These are phyloP conservation scores for Bonia amplexicaulis DNA, from an alignment of 176 grass and related monocot genomes.

Conservation along the genomic window DNA sequence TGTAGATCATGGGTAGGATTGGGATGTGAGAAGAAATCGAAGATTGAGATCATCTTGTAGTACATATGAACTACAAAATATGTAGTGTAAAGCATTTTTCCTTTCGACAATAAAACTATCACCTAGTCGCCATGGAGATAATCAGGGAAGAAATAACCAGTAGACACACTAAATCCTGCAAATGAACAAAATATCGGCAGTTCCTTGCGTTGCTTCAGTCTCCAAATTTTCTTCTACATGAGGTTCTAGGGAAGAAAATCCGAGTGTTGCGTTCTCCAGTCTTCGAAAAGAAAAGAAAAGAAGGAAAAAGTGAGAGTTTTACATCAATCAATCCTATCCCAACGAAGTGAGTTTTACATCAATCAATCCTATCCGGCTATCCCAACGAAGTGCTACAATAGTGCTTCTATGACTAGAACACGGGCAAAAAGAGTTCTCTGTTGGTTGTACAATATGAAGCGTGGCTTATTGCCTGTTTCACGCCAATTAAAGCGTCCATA, in stretches of 20 bases:
- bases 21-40: too few relatives aligned
- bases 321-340: constrained; percentile 30
- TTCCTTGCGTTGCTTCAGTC: not conserved
- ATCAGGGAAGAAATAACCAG: not conserved
- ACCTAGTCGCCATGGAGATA: not conserved
- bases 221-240: constrained; percentile 12
- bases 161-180: not conserved
- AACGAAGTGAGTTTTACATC: constrained; percentile 4
- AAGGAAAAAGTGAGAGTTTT: not conserved
- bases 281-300: not conserved
- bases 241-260: not conserved
- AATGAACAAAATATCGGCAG: not conserved
- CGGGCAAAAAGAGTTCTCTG: not conserved
- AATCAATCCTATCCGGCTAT: constrained; percentile 15
- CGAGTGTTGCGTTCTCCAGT: not conserved
- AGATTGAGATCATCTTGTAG: too few relatives aligned
- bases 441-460: not conserved
- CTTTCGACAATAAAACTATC: not conserved
- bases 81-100: too few relatives aligned
- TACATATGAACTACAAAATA: too few relatives aligned
- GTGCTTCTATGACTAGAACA: constrained; percentile 39
- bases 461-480: not conserved
- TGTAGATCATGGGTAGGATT: too few relatives aligned
- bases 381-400: constrained; percentile 4
- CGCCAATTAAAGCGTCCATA: not conserved